Evolutionary conservation across 2,329 filamentous ascomycete species (phyloP).

Genomic region (Didymosphaeria variabile): DNA sequence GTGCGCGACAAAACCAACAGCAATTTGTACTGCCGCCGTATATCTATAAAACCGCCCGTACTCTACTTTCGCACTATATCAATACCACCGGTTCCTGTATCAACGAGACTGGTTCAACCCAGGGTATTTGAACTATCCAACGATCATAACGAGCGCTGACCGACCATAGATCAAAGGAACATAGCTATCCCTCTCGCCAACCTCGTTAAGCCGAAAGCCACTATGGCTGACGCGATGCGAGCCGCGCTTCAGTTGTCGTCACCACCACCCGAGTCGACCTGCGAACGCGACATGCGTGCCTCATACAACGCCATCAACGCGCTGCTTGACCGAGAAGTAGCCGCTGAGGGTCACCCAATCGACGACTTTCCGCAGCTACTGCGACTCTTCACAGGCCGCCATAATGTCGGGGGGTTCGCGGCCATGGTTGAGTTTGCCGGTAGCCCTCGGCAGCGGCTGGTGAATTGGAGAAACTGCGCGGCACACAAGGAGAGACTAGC

Average conservation of each 20-base stretch:
- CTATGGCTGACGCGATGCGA: conserved; percentile 9
- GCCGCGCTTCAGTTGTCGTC: not conserved
- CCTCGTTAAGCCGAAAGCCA: not conserved
- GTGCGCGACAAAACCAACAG: not conserved
- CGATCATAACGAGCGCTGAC: not conserved
- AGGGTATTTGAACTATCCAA: not conserved
- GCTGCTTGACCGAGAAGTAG: not conserved
- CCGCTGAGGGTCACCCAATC: not conserved
- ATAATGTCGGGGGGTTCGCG: not conserved
- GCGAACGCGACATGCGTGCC: not conserved
- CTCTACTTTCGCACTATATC: not conserved
- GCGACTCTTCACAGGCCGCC: not conserved
- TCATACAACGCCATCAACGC: not conserved
- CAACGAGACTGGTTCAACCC: not conserved
- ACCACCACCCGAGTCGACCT: not conserved
- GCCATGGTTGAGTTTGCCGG: not conserved
- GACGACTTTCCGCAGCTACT: not conserved
- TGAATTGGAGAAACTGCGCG: conserved; percentile 4
- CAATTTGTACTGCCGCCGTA: not conserved
- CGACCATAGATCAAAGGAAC: not conserved
- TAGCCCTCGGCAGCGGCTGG: not conserved
- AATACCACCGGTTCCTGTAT: not conserved
- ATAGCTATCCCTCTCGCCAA: too few relatives aligned
- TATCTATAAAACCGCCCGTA: not conserved
- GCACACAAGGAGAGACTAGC: not conserved